These are phyloP conservation scores for Claviceps capensis DNA, from an alignment of 2,329 filamentous ascomycete genomes.

Conservation along the genomic window DNA sequence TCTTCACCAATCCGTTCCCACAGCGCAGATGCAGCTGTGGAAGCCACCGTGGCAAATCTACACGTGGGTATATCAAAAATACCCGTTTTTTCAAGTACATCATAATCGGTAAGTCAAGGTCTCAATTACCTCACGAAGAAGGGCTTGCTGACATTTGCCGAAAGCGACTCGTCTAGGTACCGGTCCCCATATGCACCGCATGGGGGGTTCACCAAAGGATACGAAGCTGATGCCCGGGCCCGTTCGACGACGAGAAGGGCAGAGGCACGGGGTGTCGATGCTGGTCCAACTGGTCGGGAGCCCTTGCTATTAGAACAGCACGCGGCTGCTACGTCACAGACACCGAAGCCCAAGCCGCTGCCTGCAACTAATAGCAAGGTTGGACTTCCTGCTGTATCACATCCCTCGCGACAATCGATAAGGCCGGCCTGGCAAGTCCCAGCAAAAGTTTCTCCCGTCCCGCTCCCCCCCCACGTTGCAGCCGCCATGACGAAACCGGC, in stretches of 20 bases:
- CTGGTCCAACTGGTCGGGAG: background rate
- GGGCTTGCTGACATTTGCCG: slow-evolving; percentile 8
- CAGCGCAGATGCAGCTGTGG: slow-evolving; percentile 9
- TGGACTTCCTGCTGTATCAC: slow-evolving; percentile 14
- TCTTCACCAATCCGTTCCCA: background rate
- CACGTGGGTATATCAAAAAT: slow-evolving; percentile 35
- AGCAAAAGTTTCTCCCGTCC: slow-evolving; percentile 29
- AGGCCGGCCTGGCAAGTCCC: slow-evolving; percentile 20
- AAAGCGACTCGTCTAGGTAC: slow-evolving; percentile 40
- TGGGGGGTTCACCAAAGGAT: slow-evolving; percentile 48
- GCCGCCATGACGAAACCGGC: slow-evolving; percentile 19
- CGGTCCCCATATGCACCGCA: slow-evolving; percentile 43
- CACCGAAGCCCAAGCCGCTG: slow-evolving; percentile 13
- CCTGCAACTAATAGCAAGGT: slow-evolving; percentile 19
- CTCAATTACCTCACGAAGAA: background rate
- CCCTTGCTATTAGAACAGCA: background rate
- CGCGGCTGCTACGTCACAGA: slow-evolving; percentile 4
- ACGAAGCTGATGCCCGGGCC: slow-evolving; percentile 37
- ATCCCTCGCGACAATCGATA: slow-evolving; percentile 14
- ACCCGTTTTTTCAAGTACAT: slow-evolving; percentile 45
- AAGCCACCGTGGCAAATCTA: slow-evolving; percentile 22
- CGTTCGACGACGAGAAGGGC: slow-evolving; percentile 27
- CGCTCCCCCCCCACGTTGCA: slow-evolving; percentile 28
- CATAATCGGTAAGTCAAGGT: slow-evolving; percentile 36
- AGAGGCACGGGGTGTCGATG: slow-evolving; percentile 7